Evolutionary conservation across 257 asterid species (phyloP).

Genomic region (Rubia yunnanensis): DNA sequence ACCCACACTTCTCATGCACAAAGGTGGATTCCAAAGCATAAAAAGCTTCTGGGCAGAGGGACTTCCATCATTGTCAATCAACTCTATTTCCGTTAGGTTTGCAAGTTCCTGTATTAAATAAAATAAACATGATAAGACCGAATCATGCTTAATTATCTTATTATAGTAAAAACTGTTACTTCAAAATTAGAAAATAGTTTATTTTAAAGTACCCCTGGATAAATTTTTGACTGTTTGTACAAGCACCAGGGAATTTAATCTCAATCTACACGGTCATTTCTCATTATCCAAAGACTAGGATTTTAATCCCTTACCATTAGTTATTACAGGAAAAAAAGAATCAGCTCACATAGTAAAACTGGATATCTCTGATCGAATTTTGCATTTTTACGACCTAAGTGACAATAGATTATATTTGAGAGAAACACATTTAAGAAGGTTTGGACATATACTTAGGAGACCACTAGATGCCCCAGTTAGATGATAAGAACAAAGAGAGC

Average conservation of each 20-base stretch:
- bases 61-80: conserved; percentile 87
- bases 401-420: neutral
- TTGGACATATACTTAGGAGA: neutral
- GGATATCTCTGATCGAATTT: neutral
- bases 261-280: neutral
- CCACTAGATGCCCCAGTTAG: neutral
- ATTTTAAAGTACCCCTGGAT: neutral
- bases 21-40: conserved; percentile 93
- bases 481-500: neutral
- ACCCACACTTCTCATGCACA: conserved; percentile 60
- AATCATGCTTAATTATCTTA: neutral
- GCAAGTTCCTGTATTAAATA: conserved; percentile 55
- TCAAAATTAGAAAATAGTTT: neutral
- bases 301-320: neutral
- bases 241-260: neutral
- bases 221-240: conserved; percentile 4
- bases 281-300: neutral
- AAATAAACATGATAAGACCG: conserved; percentile 2
- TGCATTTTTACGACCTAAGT: neutral
- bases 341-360: neutral
- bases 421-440: too few relatives aligned
- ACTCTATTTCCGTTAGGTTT: conserved; percentile 49
- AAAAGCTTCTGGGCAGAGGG: conserved; percentile 84
- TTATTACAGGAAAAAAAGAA: neutral
- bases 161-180: neutral